Percentiles rank a stretch among this genome's conserved stretches.
These are phyloP conservation scores for Aspergillus calidoustus DNA, from an alignment of 2,329 filamentous ascomycete species.

Conservation along the genomic window DNA sequence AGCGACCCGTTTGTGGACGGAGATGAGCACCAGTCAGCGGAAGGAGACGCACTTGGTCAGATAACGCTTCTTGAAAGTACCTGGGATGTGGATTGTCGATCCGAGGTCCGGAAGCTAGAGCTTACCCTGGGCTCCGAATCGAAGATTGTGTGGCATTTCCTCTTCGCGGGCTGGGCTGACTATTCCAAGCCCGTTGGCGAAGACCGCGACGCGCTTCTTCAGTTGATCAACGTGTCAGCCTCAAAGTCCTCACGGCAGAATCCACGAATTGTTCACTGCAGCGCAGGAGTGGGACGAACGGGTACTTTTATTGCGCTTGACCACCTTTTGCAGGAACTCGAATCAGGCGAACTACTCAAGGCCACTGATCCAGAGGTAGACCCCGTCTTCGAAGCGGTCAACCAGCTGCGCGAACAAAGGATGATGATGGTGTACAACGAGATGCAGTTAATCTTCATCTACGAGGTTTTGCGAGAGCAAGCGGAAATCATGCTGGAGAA, in stretches of 20 bases:
- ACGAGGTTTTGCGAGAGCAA: constrained; percentile 76
- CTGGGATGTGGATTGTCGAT: constrained; percentile 62
- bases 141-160: constrained; percentile 77
- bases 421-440: constrained; percentile 96
- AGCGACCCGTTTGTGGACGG: constrained; percentile 55
- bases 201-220: constrained; percentile 55
- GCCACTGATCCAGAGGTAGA: constrained; percentile 59
- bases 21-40: constrained; percentile 65
- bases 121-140: constrained; percentile 56
- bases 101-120: constrained; percentile 74
- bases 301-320: constrained; percentile 98
- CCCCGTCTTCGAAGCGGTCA: constrained; percentile 77
- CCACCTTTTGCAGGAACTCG: constrained; percentile 81
- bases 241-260: constrained; percentile 58
- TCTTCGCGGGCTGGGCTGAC: constrained; percentile 89
- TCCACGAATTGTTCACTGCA: constrained; percentile 84
- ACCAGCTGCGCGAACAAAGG: constrained; percentile 80
- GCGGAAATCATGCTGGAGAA: constrained; percentile 40
- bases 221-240: constrained; percentile 55
- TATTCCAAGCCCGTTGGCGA: constrained; percentile 74
- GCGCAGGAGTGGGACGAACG: constrained; percentile 89
- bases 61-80: constrained; percentile 64
- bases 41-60: constrained; percentile 67
- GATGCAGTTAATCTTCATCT: constrained; percentile 82
- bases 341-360: constrained; percentile 69